phyloP scores from a whole-genome alignment of 228 moss, liverwort and hornwort genomes.

The Sphagnum fallax region DNA sequence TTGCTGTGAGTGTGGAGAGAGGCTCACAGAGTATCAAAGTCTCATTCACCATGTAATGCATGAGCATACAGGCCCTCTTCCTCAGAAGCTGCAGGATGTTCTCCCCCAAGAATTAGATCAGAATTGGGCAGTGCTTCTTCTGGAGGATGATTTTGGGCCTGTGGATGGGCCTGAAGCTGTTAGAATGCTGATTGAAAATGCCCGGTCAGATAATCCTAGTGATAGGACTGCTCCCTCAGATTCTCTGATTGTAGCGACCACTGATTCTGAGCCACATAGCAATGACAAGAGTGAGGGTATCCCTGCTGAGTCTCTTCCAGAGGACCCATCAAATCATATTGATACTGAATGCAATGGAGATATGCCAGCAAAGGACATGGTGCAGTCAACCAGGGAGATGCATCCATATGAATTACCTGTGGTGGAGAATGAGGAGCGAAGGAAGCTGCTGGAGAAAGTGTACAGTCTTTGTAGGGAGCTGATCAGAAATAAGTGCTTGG shows the following conservation, averaged over 20 bases:
- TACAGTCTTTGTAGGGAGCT: constrained; percentile 16
- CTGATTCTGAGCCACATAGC: too few relatives aligned
- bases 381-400: constrained; percentile 12
- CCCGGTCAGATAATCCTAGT: not conserved
- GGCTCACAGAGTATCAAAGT: constrained; percentile 13
- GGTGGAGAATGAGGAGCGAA: constrained; percentile 20
- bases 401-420: constrained; percentile 18
- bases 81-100: constrained; percentile 25
- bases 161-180: constrained; percentile 25
- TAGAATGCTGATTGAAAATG: constrained; percentile 17
- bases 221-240: too few relatives aligned
- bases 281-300: too few relatives aligned
- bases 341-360: constrained; percentile 10
- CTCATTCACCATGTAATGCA: constrained; percentile 22
- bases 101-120: constrained; percentile 22
- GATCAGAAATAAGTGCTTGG: constrained; percentile 20
- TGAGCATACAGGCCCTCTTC: constrained; percentile 21
- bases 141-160: constrained; percentile 26
- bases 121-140: constrained; percentile 25
- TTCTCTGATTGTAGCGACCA: too few relatives aligned
- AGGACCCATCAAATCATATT: too few relatives aligned
- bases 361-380: constrained; percentile 13
- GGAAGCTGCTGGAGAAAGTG: constrained; percentile 21
- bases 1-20: constrained; percentile 39
- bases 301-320: too few relatives aligned